Evolutionary conservation across 345 rosid species (phyloP).

Genomic region (Eucalyptus sp.): DNA sequence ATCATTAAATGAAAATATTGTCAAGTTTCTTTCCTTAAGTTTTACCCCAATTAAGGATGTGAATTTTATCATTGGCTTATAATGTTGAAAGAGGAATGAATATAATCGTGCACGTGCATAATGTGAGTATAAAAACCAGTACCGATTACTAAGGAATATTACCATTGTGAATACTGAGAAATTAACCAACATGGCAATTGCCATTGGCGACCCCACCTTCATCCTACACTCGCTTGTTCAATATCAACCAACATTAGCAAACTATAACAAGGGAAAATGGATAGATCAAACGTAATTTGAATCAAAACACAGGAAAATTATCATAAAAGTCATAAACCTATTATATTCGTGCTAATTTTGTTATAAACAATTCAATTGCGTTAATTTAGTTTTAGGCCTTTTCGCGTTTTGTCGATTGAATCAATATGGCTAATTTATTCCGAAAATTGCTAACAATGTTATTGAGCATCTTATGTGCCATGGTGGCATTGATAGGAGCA

Average conservation of each 20-base stretch:
- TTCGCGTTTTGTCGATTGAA: no score
- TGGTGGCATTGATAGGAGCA: rapidly evolving
- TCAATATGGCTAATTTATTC: no score
- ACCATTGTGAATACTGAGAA: not conserved
- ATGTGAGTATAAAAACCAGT: not conserved
- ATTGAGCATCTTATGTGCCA: not conserved
- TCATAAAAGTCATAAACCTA: no score
- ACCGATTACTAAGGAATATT: not conserved
- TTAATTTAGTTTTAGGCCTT: no score
- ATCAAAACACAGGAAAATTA: no score
- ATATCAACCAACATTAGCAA: not conserved
- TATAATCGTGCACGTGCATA: not conserved
- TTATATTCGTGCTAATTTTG: no score
- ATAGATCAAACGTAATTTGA: no score
- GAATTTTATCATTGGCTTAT: not conserved
- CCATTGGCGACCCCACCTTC: not conserved
- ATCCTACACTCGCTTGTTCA: not conserved
- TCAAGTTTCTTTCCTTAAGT: not conserved
- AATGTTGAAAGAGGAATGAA: not conserved
- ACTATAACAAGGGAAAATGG: not conserved
- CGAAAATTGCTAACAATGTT: no score
- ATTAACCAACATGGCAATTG: not conserved
- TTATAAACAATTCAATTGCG: no score
- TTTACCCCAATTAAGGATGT: not conserved
- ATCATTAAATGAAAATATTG: not conserved